Base-by-base conservation (phyloP, 257 asterid genomes). In the Nicotiana noctiflora region DNA sequence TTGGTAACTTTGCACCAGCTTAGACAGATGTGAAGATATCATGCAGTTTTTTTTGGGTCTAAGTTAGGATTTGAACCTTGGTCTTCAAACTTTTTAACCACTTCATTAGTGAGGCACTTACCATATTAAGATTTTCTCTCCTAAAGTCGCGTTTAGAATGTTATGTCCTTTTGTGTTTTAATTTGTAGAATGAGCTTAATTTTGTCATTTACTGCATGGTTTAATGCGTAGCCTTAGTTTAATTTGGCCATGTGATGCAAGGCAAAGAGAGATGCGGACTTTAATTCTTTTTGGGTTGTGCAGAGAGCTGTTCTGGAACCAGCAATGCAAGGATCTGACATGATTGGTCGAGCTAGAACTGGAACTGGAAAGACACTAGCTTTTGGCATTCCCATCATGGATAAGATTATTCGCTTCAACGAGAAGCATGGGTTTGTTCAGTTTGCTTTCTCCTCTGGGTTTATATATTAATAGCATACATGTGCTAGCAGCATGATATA, bases 301-400 rank as follows among this genome's bases (percentile, higher is more conserved):
- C 88, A 95, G 98, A 91, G 89, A 82, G 99, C 97, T 63, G 99
- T 95, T 79, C 79, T 95, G 79, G 97, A 91, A 80, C 99, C 99
- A 5, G 99, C 98, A 32, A 92, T 93, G 98, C 89, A 90, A 84
- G 99, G 99, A 17, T 91, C 90, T 1, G 97, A 95, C 82, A 89
- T 95, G 98, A 95, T 95, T 60, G 97, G 98, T 80, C 90, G 99
- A 53, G 99, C 98, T 75, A 88, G 97, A 84, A 93, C 98, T 0
- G 99, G 98, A 81, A 95, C 99, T 0, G 99, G 99, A 85, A 95
- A 95, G 90, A 95, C 98, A 14, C 89, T 95, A 66, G 99, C 99
- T 80, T 95, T 95, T 72, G 99, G 98, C 77, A 93, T 95, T 56
- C 98, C 99, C 44, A 89, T 95, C 79, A 86, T 95, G 88, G 97